phyloP scores from a whole-genome alignment of 768 basidiomycete genomes.

The Coprinopsis strossmayeri region DNA sequence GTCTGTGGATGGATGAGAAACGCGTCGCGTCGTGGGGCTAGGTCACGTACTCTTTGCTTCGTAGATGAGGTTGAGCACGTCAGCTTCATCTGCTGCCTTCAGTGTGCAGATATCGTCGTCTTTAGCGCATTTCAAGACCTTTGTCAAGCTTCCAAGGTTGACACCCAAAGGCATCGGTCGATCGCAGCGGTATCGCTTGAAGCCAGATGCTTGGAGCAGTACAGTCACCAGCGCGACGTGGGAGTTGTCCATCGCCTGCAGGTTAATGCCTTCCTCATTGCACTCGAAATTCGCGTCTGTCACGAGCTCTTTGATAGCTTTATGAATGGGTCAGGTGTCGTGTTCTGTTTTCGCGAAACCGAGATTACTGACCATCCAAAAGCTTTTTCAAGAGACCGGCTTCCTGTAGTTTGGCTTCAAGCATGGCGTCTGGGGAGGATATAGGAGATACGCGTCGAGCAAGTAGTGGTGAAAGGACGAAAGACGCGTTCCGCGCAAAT shows the following conservation, averaged over 20 bases:
- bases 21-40: not conserved
- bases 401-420: conserved; percentile 87
- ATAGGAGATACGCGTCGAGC: conserved; percentile 16
- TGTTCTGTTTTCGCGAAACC: not conserved
- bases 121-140: conserved; percentile 95
- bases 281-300: conserved; percentile 98
- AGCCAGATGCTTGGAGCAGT: conserved; percentile 70
- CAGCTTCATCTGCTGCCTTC: conserved; percentile 87
- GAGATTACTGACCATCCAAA: conserved; percentile 68
- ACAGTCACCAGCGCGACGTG: conserved; percentile 97
- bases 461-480: conserved; percentile 9
- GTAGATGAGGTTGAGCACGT: conserved; percentile 82
- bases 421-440: conserved; percentile 40
- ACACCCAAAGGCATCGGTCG: conserved; percentile 89
- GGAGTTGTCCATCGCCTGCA: conserved; percentile 99
- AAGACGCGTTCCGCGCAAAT: conserved; percentile 13
- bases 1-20: conserved; percentile 37
- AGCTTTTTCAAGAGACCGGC: conserved; percentile 89
- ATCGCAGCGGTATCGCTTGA: conserved; percentile 89
- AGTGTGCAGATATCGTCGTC: conserved; percentile 91
- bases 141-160: conserved; percentile 82
- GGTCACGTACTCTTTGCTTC: conserved; percentile 73
- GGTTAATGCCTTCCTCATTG: conserved; percentile 87
- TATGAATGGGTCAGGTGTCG: not conserved
- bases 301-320: conserved; percentile 96